Evolutionary conservation across 306 rosid species (phyloP).

Genomic region (Trichosanthes truncata): DNA sequence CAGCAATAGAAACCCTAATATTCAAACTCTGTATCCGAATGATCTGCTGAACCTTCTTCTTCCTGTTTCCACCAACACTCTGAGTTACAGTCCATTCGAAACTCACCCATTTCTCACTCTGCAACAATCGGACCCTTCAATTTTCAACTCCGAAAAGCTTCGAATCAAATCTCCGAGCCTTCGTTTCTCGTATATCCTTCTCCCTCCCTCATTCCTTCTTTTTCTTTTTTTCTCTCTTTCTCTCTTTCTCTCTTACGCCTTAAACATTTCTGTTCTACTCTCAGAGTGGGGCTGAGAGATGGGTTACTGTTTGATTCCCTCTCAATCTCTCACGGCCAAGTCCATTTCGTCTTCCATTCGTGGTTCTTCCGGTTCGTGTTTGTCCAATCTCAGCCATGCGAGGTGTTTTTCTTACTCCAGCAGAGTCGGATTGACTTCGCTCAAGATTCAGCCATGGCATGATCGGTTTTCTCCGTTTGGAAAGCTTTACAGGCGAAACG

Average conservation of each 20-base stretch:
- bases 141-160: not conserved
- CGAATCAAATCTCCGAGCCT: not conserved
- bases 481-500: not conserved
- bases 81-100: not conserved
- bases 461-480: not conserved
- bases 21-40: not conserved
- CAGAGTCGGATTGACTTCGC: not conserved
- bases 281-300: conserved; percentile 4
- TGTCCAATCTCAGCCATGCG: conserved; percentile 12
- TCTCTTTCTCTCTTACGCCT: not conserved
- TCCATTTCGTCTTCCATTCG: conserved; percentile 1
- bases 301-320: conserved; percentile 26
- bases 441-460: conserved; percentile 24
- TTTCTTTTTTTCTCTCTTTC: too few relatives aligned
- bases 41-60: not conserved
- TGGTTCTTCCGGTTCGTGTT: conserved; percentile 8
- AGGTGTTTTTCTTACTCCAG: conserved; percentile 8
- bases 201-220: not conserved
- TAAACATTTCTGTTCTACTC: not conserved
- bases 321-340: conserved; percentile 15
- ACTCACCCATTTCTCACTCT: not conserved
- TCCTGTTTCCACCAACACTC: not conserved
- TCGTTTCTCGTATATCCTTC: not conserved
- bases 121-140: not conserved
- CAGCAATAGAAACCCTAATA: not conserved